A percentile compares a stretch with the other conserved stretches of the same genome.
These are phyloP conservation scores for Carallia brachiata DNA, from an alignment of 345 rosid species.

Conservation along the genomic window DNA sequence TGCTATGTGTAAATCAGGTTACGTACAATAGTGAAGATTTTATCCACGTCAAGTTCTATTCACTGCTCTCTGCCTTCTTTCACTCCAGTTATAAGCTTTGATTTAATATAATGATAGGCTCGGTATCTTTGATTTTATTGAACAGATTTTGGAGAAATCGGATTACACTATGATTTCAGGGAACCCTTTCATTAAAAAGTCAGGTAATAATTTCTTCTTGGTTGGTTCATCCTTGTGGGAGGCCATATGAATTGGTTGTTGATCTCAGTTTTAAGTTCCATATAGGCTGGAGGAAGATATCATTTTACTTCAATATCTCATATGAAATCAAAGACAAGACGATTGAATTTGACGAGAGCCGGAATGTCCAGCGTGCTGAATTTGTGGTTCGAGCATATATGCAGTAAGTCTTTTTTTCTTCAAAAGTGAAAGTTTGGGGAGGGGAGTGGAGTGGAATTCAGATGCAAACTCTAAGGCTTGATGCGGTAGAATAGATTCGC, in stretches of 20 bases:
- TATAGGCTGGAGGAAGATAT: slow-evolving; percentile 96
- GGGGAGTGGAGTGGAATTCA: too few relatives aligned
- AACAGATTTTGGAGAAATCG: slow-evolving; percentile 84
- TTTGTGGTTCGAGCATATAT: slow-evolving; percentile 77
- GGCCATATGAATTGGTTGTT: slow-evolving; percentile 3
- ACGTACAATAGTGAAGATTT: too few relatives aligned
- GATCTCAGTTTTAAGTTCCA: slow-evolving; percentile 8
- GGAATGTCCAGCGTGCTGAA: slow-evolving; percentile 93
- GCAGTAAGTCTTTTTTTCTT: slow-evolving; percentile 58
- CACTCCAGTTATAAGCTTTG: too few relatives aligned
- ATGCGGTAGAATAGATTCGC: neutral
- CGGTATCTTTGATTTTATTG: slow-evolving; percentile 15
- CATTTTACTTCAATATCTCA: slow-evolving; percentile 87
- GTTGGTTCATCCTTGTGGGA: neutral
- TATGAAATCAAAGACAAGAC: slow-evolving; percentile 86
- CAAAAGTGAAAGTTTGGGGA: too few relatives aligned
- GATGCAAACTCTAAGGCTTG: too few relatives aligned
- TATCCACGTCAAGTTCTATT: neutral
- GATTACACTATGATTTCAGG: slow-evolving; percentile 91
- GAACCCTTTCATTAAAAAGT: slow-evolving; percentile 76
- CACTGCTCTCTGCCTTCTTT: neutral
- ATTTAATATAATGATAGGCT: neutral
- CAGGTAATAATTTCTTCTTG: slow-evolving; percentile 47
- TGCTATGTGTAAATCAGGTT: too few relatives aligned
- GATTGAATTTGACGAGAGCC: slow-evolving; percentile 81